These are phyloP conservation scores for Blastocladiella emersonii DNA, from an alignment of 371 early-diverging fungal genomes.

Conservation along the genomic window DNA sequence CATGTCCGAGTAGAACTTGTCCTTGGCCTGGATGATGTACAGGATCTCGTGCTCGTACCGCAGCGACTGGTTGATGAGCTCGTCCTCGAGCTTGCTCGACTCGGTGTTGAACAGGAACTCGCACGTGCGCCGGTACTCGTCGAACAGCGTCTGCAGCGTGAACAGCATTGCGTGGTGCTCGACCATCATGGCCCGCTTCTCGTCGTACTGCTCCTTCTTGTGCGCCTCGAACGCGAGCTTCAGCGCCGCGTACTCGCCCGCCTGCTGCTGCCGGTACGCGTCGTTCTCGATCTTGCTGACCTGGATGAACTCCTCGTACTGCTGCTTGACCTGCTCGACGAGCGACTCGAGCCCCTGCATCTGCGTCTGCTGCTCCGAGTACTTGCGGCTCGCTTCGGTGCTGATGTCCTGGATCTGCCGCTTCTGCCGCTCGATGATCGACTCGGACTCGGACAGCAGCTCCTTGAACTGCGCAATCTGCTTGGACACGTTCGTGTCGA, in stretches of 20 bases:
- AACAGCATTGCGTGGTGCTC: constrained; percentile 32
- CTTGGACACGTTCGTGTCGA: neutral
- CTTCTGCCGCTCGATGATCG: constrained; percentile 2
- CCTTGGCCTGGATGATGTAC: constrained; percentile 33
- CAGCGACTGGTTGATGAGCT: constrained; percentile 24
- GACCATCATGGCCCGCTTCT: constrained; percentile 26
- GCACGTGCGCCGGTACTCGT: constrained; percentile 31
- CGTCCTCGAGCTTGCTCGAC: constrained; percentile 35
- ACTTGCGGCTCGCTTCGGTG: constrained; percentile 25
- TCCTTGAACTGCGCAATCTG: neutral
- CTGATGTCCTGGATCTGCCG: constrained; percentile 28
- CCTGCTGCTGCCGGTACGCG: constrained; percentile 18
- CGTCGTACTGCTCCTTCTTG: constrained; percentile 27
- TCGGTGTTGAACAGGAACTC: constrained; percentile 37
- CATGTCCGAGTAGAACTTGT: constrained; percentile 42
- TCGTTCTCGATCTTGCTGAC: constrained; percentile 36
- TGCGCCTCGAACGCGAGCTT: constrained; percentile 22
- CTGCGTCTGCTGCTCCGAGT: constrained; percentile 38
- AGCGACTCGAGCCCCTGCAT: constrained; percentile 39
- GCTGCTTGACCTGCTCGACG: constrained; percentile 30
- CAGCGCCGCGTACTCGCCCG: constrained; percentile 27
- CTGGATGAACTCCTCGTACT: constrained; percentile 40
- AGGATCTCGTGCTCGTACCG: constrained; percentile 39
- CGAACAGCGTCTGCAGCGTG: constrained; percentile 36
- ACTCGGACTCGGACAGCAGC: neutral